Evolutionary conservation across 768 basidiomycete genomes (phyloP).

Genomic region (Leccinum variicolor): DNA sequence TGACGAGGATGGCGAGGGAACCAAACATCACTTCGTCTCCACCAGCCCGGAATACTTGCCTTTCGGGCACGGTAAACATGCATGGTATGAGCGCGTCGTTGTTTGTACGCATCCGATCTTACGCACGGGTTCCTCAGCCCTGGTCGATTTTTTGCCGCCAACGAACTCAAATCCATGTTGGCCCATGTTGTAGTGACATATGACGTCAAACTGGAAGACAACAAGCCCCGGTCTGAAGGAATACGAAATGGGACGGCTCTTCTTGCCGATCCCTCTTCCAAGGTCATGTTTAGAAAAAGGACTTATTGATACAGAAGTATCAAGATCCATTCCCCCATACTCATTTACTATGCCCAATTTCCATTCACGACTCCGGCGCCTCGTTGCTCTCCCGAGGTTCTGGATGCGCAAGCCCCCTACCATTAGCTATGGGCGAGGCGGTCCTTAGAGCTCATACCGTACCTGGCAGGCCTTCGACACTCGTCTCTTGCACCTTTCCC

Average conservation of each 20-base stretch:
- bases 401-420: too few species aligned
- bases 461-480: too few species aligned
- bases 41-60: not conserved
- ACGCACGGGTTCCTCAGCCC: not conserved
- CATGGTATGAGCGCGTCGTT: not conserved
- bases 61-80: not conserved
- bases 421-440: too few species aligned
- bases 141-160: slow-evolving; percentile 10
- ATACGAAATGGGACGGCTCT: not conserved
- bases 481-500: too few species aligned
- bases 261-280: not conserved
- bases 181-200: not conserved
- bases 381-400: too few species aligned
- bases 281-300: not conserved
- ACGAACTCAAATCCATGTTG: not conserved
- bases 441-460: too few species aligned
- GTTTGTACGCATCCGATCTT: not conserved
- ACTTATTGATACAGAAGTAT: not conserved
- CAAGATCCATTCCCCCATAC: too few species aligned
- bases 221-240: not conserved
- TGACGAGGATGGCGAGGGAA: not conserved
- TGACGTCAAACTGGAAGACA: not conserved
- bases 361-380: too few species aligned
- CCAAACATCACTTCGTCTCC: not conserved
- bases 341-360: too few species aligned